phyloP scores from a whole-genome alignment of 495 filamentous ascomycete genomes.

The Lophium mytilinum region DNA sequence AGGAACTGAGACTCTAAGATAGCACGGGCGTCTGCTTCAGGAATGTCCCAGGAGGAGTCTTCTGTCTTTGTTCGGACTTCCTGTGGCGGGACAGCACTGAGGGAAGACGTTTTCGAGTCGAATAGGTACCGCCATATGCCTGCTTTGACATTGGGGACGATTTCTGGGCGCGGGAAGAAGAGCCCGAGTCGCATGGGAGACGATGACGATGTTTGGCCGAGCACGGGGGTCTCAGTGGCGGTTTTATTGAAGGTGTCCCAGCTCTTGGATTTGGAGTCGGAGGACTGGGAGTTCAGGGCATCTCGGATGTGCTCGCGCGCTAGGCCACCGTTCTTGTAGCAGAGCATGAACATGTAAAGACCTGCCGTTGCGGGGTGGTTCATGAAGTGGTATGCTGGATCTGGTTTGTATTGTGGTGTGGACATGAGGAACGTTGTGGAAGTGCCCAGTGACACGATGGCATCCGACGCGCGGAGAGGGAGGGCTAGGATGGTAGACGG shows the following conservation, averaged over 20 bases:
- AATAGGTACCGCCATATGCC: constrained; percentile 82
- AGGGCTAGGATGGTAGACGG: constrained; percentile 88
- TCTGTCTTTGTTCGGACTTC: constrained; percentile 18
- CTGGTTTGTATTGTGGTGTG: constrained; percentile 79
- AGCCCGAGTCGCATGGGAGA: constrained; percentile 73
- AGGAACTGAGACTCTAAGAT: constrained; percentile 94
- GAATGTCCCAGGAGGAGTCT: constrained; percentile 43
- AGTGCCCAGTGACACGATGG: constrained; percentile 89
- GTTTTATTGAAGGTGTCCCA: constrained; percentile 74
- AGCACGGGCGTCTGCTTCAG: constrained; percentile 64
- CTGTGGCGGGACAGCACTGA: not conserved
- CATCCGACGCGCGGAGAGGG: constrained; percentile 76
- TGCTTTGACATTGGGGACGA: constrained; percentile 77
- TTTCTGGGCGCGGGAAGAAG: constrained; percentile 91
- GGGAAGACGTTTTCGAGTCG: constrained; percentile 31
- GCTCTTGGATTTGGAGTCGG: constrained; percentile 36
- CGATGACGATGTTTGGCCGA: constrained; percentile 47
- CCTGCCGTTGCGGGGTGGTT: constrained; percentile 39
- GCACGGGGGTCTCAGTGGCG: constrained; percentile 53
- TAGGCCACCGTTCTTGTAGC: constrained; percentile 95
- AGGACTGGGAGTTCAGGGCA: constrained; percentile 43
- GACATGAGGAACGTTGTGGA: constrained; percentile 97
- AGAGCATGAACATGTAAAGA: constrained; percentile 88
- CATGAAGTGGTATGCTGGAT: constrained; percentile 55
- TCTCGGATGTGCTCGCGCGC: constrained; percentile 86